Conservation (phyloP, 2,329 filamentous ascomycete species). For the Cytospora mali region DNA sequence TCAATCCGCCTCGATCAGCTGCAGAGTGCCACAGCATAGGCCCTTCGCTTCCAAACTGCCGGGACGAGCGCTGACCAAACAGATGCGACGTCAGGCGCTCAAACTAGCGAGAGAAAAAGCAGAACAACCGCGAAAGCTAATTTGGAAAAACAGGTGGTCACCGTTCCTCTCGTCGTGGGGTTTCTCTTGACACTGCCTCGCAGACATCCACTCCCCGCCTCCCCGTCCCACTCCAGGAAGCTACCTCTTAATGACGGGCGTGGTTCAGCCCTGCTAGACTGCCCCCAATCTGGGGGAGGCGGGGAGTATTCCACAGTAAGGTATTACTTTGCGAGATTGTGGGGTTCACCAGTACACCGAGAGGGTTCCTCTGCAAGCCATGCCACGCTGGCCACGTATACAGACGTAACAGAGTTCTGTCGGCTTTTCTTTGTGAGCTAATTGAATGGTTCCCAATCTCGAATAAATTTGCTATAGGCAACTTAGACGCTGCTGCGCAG, state of each 20-base stretch:
- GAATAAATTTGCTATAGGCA: background rate
- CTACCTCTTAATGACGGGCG: background rate
- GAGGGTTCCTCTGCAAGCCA: background rate
- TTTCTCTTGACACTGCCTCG: background rate
- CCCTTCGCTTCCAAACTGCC: constrained; percentile 20
- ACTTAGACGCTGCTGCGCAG: constrained; percentile 17
- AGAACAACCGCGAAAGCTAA: background rate
- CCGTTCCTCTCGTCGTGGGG: background rate
- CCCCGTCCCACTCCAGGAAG: background rate
- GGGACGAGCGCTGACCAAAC: constrained; percentile 24
- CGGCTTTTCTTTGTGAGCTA: background rate
- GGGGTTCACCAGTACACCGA: background rate
- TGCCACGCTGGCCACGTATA: background rate
- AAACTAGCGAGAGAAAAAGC: constrained; percentile 1
- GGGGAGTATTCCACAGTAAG: background rate
- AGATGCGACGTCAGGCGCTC: constrained; percentile 18
- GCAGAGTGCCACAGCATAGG: constrained; percentile 13
- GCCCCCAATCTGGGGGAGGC: background rate
- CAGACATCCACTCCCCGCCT: background rate
- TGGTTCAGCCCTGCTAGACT: background rate
- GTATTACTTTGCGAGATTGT: background rate
- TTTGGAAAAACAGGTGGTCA: background rate
- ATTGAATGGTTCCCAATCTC: background rate
- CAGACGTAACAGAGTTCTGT: background rate
- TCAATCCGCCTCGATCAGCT: constrained; percentile 9